These are phyloP conservation scores for Boletellus ananas DNA, from an alignment of 768 basidiomycete genomes.

Conservation along the genomic window DNA sequence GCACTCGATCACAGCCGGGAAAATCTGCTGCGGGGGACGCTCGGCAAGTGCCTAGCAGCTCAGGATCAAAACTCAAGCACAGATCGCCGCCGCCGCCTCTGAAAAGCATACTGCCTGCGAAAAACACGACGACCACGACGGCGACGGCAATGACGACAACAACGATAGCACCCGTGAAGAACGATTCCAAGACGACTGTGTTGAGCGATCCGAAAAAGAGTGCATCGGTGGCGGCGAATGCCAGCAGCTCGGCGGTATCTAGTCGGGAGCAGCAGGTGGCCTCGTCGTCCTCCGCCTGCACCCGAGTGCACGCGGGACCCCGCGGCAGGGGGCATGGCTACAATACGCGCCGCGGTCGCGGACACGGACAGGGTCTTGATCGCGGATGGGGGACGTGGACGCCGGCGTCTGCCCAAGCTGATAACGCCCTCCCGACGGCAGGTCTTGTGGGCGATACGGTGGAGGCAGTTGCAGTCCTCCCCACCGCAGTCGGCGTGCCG, in stretches of 20 bases:
- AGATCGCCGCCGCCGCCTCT: not conserved
- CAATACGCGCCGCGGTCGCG: too few species aligned
- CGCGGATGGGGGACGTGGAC: too few species aligned
- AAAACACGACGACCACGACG: too few species aligned
- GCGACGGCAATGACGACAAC: too few species aligned
- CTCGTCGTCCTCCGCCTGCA: not conserved
- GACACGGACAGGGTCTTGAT: too few species aligned
- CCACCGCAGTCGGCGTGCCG: not conserved
- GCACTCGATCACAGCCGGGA: not conserved
- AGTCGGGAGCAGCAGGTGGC: not conserved
- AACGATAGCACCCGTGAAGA: not conserved
- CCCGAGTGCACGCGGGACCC: not conserved
- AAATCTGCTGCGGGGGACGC: not conserved
- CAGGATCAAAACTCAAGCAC: not conserved
- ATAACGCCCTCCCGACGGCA: too few species aligned
- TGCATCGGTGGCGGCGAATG: not conserved
- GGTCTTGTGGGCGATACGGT: too few species aligned
- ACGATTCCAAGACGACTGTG: not conserved
- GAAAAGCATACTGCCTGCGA: conserved; percentile 4
- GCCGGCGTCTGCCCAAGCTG: not conserved
- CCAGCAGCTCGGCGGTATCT: not conserved
- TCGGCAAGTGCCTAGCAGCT: not conserved
- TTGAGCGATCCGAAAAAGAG: too few species aligned
- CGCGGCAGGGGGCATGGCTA: not conserved
- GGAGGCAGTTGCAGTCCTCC: not conserved